These are phyloP conservation scores for Suillus decipiens DNA, from an alignment of 768 basidiomycete genomes.

Conservation along the genomic window DNA sequence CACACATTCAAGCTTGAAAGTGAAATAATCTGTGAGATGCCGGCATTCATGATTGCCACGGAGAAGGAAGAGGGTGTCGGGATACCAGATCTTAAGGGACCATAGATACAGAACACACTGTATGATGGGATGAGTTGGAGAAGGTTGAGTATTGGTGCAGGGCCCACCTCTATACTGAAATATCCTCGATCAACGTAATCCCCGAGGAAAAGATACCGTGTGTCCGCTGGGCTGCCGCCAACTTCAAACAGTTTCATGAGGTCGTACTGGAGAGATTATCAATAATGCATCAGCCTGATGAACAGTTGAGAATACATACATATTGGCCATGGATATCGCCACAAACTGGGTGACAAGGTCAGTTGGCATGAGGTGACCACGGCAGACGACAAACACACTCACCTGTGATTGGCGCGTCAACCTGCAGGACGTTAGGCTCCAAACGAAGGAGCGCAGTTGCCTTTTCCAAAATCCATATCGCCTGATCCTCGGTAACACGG, in stretches of 20 bases:
- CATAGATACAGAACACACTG: slow-evolving; percentile 98
- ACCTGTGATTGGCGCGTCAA: slow-evolving; percentile 99
- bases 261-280: slow-evolving; percentile 63
- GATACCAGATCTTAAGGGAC: slow-evolving; percentile 99
- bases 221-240: slow-evolving; percentile 92
- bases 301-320: slow-evolving; percentile 48
- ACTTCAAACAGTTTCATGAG: slow-evolving; percentile 96
- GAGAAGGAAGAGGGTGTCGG: slow-evolving; percentile 92
- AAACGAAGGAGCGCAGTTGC: slow-evolving; percentile 79
- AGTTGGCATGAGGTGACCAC: slow-evolving; percentile 9
- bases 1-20: slow-evolving; percentile 97
- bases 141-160: not conserved
- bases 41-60: slow-evolving; percentile 99
- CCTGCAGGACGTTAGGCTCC: slow-evolving; percentile 89
- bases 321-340: slow-evolving; percentile 99
- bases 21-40: slow-evolving; percentile 98
- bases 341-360: slow-evolving; percentile 58
- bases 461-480: slow-evolving; percentile 88
- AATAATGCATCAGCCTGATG: slow-evolving; percentile 10
- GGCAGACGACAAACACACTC: slow-evolving; percentile 7
- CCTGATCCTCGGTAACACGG: slow-evolving; percentile 90
- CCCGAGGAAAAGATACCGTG: slow-evolving; percentile 88
- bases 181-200: slow-evolving; percentile 95
- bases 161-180: slow-evolving; percentile 84
- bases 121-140: slow-evolving; percentile 7